Percentiles rank a stretch among this genome's conserved stretches.
Evolutionary conservation across 371 early-diverging fungal species (phyloP).

Genomic region (Mortierella sp.): DNA sequence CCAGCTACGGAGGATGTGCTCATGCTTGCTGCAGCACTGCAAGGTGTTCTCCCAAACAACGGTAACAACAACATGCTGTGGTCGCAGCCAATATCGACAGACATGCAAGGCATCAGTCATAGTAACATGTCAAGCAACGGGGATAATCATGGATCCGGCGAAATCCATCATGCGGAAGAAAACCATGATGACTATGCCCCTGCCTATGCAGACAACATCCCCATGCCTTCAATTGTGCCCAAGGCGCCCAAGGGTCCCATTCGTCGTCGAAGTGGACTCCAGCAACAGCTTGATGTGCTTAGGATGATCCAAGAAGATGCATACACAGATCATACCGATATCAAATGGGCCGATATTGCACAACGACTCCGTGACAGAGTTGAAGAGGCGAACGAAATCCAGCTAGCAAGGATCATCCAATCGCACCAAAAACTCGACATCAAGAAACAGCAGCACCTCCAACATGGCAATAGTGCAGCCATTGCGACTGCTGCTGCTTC

Average conservation of each 20-base stretch:
- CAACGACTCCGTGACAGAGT: constrained; percentile 35
- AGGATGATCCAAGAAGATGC: constrained; percentile 43
- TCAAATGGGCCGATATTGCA: constrained; percentile 47
- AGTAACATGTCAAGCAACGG: constrained; percentile 1
- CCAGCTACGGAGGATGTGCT: constrained; percentile 26
- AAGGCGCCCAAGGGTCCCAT: constrained; percentile 50
- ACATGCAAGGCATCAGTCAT: not conserved
- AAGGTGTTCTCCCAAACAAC: constrained; percentile 29
- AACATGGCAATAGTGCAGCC: constrained; percentile 29
- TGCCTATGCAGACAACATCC: constrained; percentile 18
- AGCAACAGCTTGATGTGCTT: constrained; percentile 49
- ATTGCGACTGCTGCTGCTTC: constrained; percentile 39
- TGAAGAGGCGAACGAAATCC: constrained; percentile 45
- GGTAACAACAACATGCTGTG: constrained; percentile 29
- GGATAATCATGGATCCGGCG: not conserved
- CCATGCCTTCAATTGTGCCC: constrained; percentile 32
- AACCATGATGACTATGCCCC: constrained; percentile 19
- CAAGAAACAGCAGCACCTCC: constrained; percentile 38
- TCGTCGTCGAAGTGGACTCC: constrained; percentile 47
- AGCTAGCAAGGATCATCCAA: constrained; percentile 44
- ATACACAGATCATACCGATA: constrained; percentile 47
- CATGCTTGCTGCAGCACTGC: constrained; percentile 35
- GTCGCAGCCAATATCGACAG: constrained; percentile 29
- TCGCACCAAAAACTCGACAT: constrained; percentile 38
- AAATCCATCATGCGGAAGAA: not conserved